phyloP scores from a whole-genome alignment of 1,284 basidiomycete species.

The Apiotrichum gracile region DNA sequence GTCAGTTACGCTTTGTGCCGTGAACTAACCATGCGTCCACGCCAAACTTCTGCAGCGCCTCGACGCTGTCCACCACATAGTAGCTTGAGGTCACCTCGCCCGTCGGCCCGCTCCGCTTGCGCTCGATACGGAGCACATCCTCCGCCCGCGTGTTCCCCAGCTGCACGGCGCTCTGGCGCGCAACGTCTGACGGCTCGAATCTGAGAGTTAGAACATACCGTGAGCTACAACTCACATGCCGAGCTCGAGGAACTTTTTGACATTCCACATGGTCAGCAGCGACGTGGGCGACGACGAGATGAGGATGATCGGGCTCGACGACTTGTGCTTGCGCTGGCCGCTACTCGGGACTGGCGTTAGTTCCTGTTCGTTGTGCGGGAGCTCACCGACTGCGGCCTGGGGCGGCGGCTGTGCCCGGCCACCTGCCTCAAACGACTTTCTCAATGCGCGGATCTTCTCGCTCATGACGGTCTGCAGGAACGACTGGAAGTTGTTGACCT shows the following conservation, averaged over 20 bases:
- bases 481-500: conserved; percentile 38
- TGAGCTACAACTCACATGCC: conserved; percentile 56
- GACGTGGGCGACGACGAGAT: conserved; percentile 93
- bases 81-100: conserved; percentile 54
- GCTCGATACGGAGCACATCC: conserved; percentile 75
- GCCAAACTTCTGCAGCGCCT: conserved; percentile 85
- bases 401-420: conserved; percentile 12
- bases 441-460: conserved; percentile 38
- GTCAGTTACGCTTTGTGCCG: background rate
- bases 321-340: conserved; percentile 49
- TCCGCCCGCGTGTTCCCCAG: conserved; percentile 72
- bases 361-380: too few relatives aligned
- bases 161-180: conserved; percentile 49
- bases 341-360: conserved; percentile 8
- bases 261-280: conserved; percentile 96
- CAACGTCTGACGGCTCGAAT: conserved; percentile 72
- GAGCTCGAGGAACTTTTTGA: conserved; percentile 87
- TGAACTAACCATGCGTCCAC: conserved; percentile 67
- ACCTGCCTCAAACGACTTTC: conserved; percentile 29
- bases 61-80: conserved; percentile 84
- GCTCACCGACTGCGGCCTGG: background rate
- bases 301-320: conserved; percentile 79
- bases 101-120: conserved; percentile 55
- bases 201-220: conserved; percentile 42
- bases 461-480: conserved; percentile 38